Conservation (phyloP, 768 basidiomycete species). For the Leucosporidium yakuticum region DNA sequence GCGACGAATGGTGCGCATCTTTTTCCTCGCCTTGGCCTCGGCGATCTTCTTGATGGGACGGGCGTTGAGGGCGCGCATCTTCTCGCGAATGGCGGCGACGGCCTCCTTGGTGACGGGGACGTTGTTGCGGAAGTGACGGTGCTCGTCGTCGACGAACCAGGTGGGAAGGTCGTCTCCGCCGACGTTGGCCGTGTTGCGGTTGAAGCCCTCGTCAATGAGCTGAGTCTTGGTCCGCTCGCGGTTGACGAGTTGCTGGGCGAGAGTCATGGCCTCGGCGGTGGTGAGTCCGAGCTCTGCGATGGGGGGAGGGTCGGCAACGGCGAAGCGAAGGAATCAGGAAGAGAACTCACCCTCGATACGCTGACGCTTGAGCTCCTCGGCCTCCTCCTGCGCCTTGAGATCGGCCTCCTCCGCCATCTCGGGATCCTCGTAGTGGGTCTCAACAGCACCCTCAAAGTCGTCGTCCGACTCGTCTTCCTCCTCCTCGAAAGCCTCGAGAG, state of each 20-base stretch:
- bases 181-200: constrained; percentile 61
- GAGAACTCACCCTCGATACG: constrained; percentile 57
- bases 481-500: constrained; percentile 29
- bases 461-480: constrained; percentile 47
- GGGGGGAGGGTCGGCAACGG: background rate
- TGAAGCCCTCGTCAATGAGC: constrained; percentile 91
- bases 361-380: constrained; percentile 50
- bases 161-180: constrained; percentile 84
- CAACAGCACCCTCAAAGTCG: constrained; percentile 72
- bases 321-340: background rate
- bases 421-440: constrained; percentile 48
- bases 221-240: constrained; percentile 79
- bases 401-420: constrained; percentile 70
- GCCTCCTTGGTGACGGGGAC: constrained; percentile 97
- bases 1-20: constrained; percentile 73
- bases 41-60: constrained; percentile 95
- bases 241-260: constrained; percentile 87
- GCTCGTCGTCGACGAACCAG: constrained; percentile 97
- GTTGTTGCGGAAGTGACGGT: constrained; percentile 86
- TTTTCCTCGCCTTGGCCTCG: constrained; percentile 96
- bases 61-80: constrained; percentile 88
- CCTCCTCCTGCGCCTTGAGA: constrained; percentile 63
- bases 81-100: constrained; percentile 70
- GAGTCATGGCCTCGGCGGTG: constrained; percentile 81
- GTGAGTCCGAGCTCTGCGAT: constrained; percentile 66